Base-by-base conservation (phyloP, 1,139 yeast species). In the Hemisphaericaspora lyxosophila region DNA sequence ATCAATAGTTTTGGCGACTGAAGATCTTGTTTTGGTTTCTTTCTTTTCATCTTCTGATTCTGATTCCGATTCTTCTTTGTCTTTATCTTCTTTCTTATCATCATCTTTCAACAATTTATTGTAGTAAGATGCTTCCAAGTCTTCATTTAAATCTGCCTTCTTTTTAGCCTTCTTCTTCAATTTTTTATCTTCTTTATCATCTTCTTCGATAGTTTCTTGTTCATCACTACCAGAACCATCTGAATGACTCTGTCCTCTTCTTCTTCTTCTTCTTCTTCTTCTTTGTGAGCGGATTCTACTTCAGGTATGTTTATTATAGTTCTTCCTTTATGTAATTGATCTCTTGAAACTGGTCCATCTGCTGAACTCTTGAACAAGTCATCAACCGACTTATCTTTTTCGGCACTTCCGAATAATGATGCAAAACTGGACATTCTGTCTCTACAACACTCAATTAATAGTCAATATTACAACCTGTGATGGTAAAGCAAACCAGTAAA, bases 101-200 rank as follows among this genome's bases (percentile, higher is more conserved):
- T 52, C 57, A 31, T 59, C 58, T 31, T 51, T 54, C 37, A 70
- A 53, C 16, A 73, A 54, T 45, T 72, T 71, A 27, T 67, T 59
- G 47, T 59, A 73, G 52, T 76, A 76, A 36, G 62, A 58, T 11
- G 70, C 64, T 55, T 77, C 82, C 44, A 76, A 61, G 41, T 72
- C 74, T 30, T 68, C 73, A 38, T 72, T 62, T 25, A 62, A 71
- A 12, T 68, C 75, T 4, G 31, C 25, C 23, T 23, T 34, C 19
- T 34, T 34, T 3, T 24, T 23, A n/a, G 48, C 42, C 31, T 46
- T 43, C 35, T 51, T 54, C 35, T 47, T 51, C 41, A 52, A 50
- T 43, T 55, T 59, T 44, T 50, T 53, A 31, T 45, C 53, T 38
- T 27, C 35, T 16, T 48, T 51, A 19, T 38, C 47, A 15, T 49